phyloP scores from a whole-genome alignment of 345 rosid species.

The Gossypium mustelinum region DNA sequence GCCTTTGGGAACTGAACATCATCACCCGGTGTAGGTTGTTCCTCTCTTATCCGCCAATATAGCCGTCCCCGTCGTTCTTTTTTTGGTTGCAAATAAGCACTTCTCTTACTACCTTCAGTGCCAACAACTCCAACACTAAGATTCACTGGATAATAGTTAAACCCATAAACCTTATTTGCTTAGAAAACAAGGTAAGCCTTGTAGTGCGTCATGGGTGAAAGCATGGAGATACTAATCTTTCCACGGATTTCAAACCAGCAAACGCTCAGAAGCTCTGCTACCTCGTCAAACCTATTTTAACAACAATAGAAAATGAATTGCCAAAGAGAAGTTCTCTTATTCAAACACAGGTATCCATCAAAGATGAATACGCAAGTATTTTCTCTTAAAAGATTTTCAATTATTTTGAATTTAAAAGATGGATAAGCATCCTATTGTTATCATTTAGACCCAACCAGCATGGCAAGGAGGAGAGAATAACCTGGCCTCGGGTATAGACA shows the following conservation, averaged over 20 bases:
- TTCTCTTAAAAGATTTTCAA: too few relatives aligned
- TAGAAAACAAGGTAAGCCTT: constrained; percentile 45
- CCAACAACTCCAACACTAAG: constrained; percentile 33
- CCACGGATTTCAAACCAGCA: constrained; percentile 52
- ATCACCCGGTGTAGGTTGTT: not conserved
- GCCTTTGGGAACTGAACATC: constrained; percentile 14
- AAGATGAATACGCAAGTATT: too few relatives aligned
- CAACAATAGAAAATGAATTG: not conserved
- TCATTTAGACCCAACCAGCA: too few relatives aligned
- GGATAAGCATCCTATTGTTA: too few relatives aligned
- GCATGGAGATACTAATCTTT: constrained; percentile 28
- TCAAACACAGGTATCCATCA: too few relatives aligned
- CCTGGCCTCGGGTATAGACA: constrained; percentile 32
- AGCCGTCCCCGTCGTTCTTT: not conserved
- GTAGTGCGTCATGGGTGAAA: constrained; percentile 42
- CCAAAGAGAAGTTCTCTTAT: not conserved
- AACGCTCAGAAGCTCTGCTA: constrained; percentile 41
- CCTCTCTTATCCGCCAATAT: too few relatives aligned
- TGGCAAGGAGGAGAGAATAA: not conserved
- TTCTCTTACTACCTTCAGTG: constrained; percentile 10
- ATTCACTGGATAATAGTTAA: constrained; percentile 30
- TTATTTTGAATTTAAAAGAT: too few relatives aligned
- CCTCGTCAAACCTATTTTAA: constrained; percentile 36
- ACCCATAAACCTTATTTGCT: constrained; percentile 21
- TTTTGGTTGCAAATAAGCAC: constrained; percentile 17